phyloP scores from a whole-genome alignment of 805 yeast genomes.

The Candida methanosorbosa region DNA sequence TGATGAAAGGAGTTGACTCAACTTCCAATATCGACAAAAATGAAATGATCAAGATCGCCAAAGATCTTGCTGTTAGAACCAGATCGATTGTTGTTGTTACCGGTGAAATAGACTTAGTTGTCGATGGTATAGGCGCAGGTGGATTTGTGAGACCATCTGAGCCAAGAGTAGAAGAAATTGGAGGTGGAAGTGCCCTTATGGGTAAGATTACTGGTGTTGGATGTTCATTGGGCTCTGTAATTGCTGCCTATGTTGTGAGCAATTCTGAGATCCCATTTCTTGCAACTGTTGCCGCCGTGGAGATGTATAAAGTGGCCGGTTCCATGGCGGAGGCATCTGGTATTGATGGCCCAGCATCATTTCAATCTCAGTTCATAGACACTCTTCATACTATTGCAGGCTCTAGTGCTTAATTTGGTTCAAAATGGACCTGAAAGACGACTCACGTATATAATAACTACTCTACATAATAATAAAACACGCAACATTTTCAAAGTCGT shows the following conservation, averaged over 20 bases:
- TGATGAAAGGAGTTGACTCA: conserved; percentile 73
- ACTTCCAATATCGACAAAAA: conserved; percentile 12
- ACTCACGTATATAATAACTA: too few relatives aligned
- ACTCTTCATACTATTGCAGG: too few relatives aligned
- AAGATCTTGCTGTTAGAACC: conserved; percentile 38
- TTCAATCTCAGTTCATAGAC: neutral
- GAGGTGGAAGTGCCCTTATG: conserved; percentile 59
- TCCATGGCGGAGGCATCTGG: neutral
- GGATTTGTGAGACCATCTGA: neutral
- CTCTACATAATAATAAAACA: too few relatives aligned
- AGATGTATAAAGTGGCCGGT: conserved; percentile 56
- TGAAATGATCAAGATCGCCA: conserved; percentile 31
- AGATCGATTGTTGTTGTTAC: conserved; percentile 63
- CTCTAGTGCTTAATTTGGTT: too few relatives aligned
- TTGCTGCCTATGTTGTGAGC: conserved; percentile 51
- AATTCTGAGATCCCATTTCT: conserved; percentile 28
- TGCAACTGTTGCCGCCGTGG: conserved; percentile 48
- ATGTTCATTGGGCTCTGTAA: conserved; percentile 69
- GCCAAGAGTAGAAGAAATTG: conserved; percentile 20
- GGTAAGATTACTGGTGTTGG: conserved; percentile 75
- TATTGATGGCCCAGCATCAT: neutral
- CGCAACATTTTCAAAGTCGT: too few relatives aligned
- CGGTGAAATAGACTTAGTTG: conserved; percentile 48
- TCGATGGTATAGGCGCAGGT: conserved; percentile 28
- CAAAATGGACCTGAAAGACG: too few relatives aligned